Evolutionary conservation across 2,329 filamentous ascomycete genomes (phyloP).

Genomic region (Phyllosticta citrichinensis): DNA sequence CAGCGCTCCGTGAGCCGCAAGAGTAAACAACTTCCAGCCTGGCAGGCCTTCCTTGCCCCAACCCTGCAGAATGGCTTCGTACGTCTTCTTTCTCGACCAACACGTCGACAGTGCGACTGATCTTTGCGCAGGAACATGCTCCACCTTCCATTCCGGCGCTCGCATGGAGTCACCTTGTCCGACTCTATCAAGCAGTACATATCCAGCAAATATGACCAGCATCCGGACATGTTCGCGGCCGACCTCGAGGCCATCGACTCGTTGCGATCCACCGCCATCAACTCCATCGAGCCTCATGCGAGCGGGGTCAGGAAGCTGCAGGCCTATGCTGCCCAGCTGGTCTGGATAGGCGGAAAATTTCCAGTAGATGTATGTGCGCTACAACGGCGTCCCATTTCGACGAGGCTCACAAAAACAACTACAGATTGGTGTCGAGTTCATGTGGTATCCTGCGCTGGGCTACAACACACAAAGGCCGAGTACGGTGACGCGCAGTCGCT

Average conservation of each 20-base stretch:
- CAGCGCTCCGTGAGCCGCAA: background rate
- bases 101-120: background rate
- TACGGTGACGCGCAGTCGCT: constrained; percentile 8
- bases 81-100: constrained; percentile 3
- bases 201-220: constrained; percentile 95
- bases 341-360: constrained; percentile 91
- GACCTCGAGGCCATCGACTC: constrained; percentile 82
- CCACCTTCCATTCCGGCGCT: constrained; percentile 79
- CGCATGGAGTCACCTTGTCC: constrained; percentile 67
- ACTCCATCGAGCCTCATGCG: constrained; percentile 75
- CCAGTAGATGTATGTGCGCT: constrained; percentile 66
- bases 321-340: constrained; percentile 81
- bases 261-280: constrained; percentile 75
- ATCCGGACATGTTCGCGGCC: constrained; percentile 88
- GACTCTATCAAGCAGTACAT: constrained; percentile 89
- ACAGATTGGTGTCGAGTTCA: constrained; percentile 86
- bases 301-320: constrained; percentile 85
- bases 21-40: background rate
- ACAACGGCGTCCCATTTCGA: background rate
- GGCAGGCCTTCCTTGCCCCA: background rate
- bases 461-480: constrained; percentile 71
- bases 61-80: constrained; percentile 17
- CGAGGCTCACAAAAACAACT: constrained; percentile 7
- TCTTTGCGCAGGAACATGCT: constrained; percentile 47
- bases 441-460: constrained; percentile 89